Evolutionary conservation across 2,329 filamentous ascomycete species (phyloP).

Genomic region (Fusarium udum): DNA sequence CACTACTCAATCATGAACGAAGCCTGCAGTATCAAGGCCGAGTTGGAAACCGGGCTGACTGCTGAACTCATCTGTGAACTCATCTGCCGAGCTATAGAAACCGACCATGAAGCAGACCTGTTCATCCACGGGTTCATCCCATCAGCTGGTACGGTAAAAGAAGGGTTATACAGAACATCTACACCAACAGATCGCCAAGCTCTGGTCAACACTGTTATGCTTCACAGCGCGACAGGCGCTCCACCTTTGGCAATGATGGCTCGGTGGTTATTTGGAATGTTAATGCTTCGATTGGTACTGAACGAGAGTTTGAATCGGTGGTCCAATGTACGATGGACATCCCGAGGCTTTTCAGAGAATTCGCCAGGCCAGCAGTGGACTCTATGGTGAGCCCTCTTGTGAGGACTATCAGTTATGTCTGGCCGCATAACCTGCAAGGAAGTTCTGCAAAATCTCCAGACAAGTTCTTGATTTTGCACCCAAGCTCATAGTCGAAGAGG

Average conservation of each 20-base stretch:
- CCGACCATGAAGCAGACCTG: neutral
- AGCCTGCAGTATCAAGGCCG: neutral
- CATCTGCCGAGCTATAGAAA: neutral
- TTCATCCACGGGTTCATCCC: neutral
- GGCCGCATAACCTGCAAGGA: neutral
- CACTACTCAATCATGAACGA: neutral
- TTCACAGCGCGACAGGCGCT: neutral
- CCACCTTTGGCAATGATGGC: neutral
- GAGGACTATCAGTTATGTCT: neutral
- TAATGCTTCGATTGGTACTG: neutral
- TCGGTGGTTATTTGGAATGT: neutral
- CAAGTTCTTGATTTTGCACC: neutral
- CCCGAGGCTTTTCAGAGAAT: neutral
- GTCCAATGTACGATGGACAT: neutral
- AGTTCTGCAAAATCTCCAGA: neutral
- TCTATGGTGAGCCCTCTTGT: accelerated
- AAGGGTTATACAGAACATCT: too few relatives aligned
- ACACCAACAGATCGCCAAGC: neutral
- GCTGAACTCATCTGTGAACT: neutral
- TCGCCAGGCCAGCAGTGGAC: neutral
- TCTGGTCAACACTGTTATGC: neutral
- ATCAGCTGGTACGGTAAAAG: neutral
- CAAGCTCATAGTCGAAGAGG: neutral
- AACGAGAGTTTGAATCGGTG: neutral
- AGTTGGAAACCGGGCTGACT: neutral